These are phyloP conservation scores for Calocybe cyanea DNA, from an alignment of 768 basidiomycete genomes.

Conservation along the genomic window DNA sequence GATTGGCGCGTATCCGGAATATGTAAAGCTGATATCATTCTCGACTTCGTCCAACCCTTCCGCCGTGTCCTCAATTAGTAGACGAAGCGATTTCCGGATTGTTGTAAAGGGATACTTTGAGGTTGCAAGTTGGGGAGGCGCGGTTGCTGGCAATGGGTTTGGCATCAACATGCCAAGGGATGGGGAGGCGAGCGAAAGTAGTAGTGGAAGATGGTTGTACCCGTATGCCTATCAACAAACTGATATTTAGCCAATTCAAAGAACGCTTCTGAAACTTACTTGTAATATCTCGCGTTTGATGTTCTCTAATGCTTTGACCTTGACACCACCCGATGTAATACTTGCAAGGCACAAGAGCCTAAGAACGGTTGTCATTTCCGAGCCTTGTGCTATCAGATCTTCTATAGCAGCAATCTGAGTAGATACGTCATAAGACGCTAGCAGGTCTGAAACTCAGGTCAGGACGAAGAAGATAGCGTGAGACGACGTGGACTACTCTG, in stretches of 20 bases:
- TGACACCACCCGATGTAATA: conserved; percentile 82
- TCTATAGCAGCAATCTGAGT: conserved; percentile 85
- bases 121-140: conserved; percentile 32
- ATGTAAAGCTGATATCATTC: conserved; percentile 93
- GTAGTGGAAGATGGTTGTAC: conserved; percentile 64
- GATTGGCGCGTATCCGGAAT: conserved; percentile 95
- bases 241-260: conserved; percentile 17
- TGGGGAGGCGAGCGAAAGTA: conserved; percentile 61
- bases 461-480: conserved; percentile 2
- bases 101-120: conserved; percentile 68
- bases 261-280: conserved; percentile 28
- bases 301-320: conserved; percentile 79
- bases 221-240: conserved; percentile 61
- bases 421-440: conserved; percentile 84
- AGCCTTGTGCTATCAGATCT: conserved; percentile 84
- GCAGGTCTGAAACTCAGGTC: conserved; percentile 58
- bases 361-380: conserved; percentile 73
- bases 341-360: conserved; percentile 85
- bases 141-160: conserved; percentile 59
- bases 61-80: conserved; percentile 86
- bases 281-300: conserved; percentile 92
- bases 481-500: conserved; percentile 60
- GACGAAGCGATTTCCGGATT: conserved; percentile 79
- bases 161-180: conserved; percentile 66
- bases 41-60: conserved; percentile 80